Base-by-base conservation (phyloP, 257 asterid species). In the Thymus quinquecostatus region DNA sequence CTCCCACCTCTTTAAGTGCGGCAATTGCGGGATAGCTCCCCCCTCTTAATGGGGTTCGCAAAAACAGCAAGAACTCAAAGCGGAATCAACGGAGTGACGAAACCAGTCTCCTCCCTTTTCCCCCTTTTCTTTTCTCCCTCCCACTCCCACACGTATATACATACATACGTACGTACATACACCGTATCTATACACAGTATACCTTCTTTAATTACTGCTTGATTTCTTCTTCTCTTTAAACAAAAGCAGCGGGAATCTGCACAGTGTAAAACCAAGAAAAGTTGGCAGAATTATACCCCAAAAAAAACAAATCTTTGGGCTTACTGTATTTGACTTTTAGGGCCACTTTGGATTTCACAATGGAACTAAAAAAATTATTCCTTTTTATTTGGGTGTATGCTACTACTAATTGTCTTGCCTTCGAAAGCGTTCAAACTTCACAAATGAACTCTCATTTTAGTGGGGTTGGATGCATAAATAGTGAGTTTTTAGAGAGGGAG, bases 61-160 rank as follows among this genome's bases (percentile, higher is more conserved):
- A 71, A 71, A 45, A 62, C 68, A 71, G 66, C 66, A 64, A 68
- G 73, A 64, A 55, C 62, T 66, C 30, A 8, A 57, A 68, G 84
- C 94, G 97, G 72, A 85, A 89, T 92, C 84, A 86, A 84, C 96
- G 97, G 97, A 81, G 74, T 27, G 60, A 72, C 30, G 41, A 45
- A 66, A 29, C 64, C 66, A 32, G 55, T 4, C 8, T 57, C 41
- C 59, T 64, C 43, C 0, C 12, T 6, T 40, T 55, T 41, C 34
- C 12, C 48, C 3, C 0, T 7, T 10, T 47, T 13, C 13, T 8
- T 8, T 21, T 21, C 21, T 7, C 41, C 41, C 41, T 38, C 7
- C 33, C 33, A 30, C 74, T 56, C 74, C 29, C 5, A 47, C 72
- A 36, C 49, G 21, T 48, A 6, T 27, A 53, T 38, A 5, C 68